Evolutionary conservation across 164 flowering plant species (phyloP), one percentile per base, ranked within the genome.

Genomic region (Piper longum): DNA sequence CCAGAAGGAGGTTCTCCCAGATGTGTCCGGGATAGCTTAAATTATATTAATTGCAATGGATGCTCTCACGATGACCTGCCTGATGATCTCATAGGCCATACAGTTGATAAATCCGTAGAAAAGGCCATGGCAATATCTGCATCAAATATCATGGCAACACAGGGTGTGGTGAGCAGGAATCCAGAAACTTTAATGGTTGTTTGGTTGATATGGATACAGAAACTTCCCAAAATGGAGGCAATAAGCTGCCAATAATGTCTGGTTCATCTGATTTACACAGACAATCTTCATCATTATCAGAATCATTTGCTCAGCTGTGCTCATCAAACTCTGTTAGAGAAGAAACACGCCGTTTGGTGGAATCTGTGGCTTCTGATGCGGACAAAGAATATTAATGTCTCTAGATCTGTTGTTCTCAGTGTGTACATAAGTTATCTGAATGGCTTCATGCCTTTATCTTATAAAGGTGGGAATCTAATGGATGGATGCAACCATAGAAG

Each of bases 401-500:
- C n/a, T n/a, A n/a, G n/a, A n/a, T n/a, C n/a, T n/a, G n/a, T n/a
- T n/a, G n/a, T n/a, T n/a, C n/a, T n/a, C n/a, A n/a, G n/a, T n/a
- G n/a, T n/a, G n/a, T n/a, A n/a, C n/a, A n/a, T n/a, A n/a, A n/a
- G n/a, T n/a, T n/a, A n/a, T n/a, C n/a, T n/a, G n/a, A n/a, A 56
- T 64, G 78, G 74, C 65, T 85, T 73, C 80, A 64, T 66, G 80
- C 81, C 65, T 48, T 81, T 61, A 75, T 56, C 41, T 42, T 93
- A 41, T 63, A 56, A 62, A 74, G 84, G 69, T 76, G 71, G 81
- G 72, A 70, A 66, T 66, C 57, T 51, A 71, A 71, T 62, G 74
- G 73, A 59, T 69, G 62, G 18, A 67, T 60, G 75, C 76, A 75
- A 82, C 82, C 0, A 74, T 82, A 39, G 97, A 85, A 57, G 91